phyloP scores from a whole-genome alignment of 495 filamentous ascomycete species.

The Podospora comata region DNA sequence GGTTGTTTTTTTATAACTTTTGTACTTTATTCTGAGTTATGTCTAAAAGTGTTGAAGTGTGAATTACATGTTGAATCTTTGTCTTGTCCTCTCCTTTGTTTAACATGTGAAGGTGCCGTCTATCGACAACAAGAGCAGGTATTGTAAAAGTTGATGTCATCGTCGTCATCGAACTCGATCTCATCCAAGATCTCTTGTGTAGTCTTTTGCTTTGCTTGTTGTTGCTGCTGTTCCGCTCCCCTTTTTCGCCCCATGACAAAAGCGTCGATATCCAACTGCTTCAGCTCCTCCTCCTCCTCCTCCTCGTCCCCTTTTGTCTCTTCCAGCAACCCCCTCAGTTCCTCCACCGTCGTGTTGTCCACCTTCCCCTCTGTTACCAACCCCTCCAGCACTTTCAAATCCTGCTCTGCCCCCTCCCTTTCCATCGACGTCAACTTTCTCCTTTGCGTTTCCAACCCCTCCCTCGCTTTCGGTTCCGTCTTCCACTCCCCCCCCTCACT shows the following conservation, averaged over 20 bases:
- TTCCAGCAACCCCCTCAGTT: slow-evolving; percentile 20
- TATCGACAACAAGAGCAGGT: not conserved
- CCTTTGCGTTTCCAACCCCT: slow-evolving; percentile 29
- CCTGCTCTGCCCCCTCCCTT: slow-evolving; percentile 17
- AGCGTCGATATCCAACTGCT: not conserved
- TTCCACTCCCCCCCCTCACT: slow-evolving; percentile 15
- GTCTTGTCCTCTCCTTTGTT: not conserved
- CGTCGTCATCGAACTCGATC: not conserved
- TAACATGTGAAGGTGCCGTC: not conserved
- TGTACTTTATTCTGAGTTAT: not conserved
- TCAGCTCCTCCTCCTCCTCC: not conserved
- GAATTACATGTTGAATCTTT: not conserved
- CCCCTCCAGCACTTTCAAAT: slow-evolving; percentile 26
- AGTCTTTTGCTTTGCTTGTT: not conserved
- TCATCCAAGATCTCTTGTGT: not conserved
- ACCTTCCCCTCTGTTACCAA: slow-evolving; percentile 24
- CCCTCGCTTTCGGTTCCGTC: slow-evolving; percentile 3
- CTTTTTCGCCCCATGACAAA: slow-evolving; percentile 3
- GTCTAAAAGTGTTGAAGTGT: not conserved
- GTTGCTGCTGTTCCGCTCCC: not conserved
- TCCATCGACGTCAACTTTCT: slow-evolving; percentile 28
- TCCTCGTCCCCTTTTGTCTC: slow-evolving; percentile 16
- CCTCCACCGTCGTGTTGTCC: slow-evolving; percentile 8
- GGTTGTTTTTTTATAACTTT: not conserved
- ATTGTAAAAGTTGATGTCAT: not conserved